Percentiles rank a stretch among this genome's conserved stretches.
Conservation (phyloP, 805 yeast genomes). For the Yamadazyma laniorum region DNA sequence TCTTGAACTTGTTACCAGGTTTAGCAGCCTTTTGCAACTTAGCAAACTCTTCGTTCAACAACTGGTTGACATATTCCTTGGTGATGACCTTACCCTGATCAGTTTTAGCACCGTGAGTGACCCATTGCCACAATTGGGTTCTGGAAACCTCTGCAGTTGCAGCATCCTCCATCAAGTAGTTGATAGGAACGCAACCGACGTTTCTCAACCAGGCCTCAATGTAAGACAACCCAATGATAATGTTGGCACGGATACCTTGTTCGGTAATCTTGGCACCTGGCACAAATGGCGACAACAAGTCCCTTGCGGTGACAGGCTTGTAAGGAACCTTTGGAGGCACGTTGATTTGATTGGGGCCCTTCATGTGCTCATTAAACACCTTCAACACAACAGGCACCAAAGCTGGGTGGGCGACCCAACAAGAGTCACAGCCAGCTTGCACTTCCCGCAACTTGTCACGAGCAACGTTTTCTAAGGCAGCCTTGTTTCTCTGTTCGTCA, state of each 20-base stretch:
- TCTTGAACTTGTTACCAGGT: constrained; percentile 61
- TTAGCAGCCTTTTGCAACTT: constrained; percentile 49
- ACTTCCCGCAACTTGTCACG: constrained; percentile 78
- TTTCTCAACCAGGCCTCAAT: constrained; percentile 88
- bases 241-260: constrained; percentile 67
- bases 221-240: constrained; percentile 73
- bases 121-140: constrained; percentile 83
- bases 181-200: constrained; percentile 82
- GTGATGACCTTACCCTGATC: constrained; percentile 60
- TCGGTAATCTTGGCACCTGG: constrained; percentile 63
- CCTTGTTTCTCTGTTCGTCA: constrained; percentile 59
- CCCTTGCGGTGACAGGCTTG: constrained; percentile 56
- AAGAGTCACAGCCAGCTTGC: constrained; percentile 78
- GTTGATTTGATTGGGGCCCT: constrained; percentile 77
- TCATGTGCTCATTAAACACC: constrained; percentile 74
- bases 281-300: constrained; percentile 63
- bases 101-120: constrained; percentile 61
- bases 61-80: constrained; percentile 53
- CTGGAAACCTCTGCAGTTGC: constrained; percentile 88
- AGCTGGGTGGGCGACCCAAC: constrained; percentile 90
- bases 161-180: constrained; percentile 85
- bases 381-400: constrained; percentile 69
- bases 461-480: constrained; percentile 70
- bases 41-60: constrained; percentile 61
- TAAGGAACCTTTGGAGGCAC: constrained; percentile 47